Percentiles rank a stretch among this genome's conserved stretches.
Evolutionary conservation across 208 protist genomes (phyloP).

Genomic region (Phytomonas sp.): DNA sequence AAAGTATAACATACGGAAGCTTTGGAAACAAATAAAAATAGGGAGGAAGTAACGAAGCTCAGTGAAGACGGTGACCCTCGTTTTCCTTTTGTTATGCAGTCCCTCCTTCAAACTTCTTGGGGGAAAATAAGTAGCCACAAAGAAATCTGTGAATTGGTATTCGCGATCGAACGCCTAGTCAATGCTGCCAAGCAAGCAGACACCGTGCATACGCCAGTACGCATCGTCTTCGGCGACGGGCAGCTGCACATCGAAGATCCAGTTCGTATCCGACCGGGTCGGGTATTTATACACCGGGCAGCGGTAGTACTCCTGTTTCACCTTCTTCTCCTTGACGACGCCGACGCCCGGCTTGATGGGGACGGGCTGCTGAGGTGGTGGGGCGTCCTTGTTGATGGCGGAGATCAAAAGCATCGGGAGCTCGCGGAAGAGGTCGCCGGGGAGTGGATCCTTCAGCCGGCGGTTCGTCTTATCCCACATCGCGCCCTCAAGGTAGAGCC

Average conservation of each 20-base stretch:
- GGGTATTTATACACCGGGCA: constrained; percentile 98
- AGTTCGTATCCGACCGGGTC: constrained; percentile 93
- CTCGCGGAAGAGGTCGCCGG: constrained; percentile 93
- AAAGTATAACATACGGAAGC: neutral
- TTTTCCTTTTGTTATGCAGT: neutral
- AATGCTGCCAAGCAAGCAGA: constrained; percentile 82
- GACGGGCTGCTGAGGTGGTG: constrained; percentile 29
- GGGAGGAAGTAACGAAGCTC: neutral
- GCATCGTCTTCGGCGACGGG: constrained; percentile 89
- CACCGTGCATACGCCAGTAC: constrained; percentile 96
- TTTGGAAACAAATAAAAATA: constrained; percentile 8
- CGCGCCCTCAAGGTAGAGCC: constrained; percentile 96
- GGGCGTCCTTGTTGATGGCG: constrained; percentile 86
- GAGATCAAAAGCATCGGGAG: constrained; percentile 95
- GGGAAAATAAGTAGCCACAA: constrained; percentile 10
- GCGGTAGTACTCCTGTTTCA: constrained; percentile 91
- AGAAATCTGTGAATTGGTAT: constrained; percentile 10
- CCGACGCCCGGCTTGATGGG: constrained; percentile 42
- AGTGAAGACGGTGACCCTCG: neutral
- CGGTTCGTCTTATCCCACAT: constrained; percentile 94
- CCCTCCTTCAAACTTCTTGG: neutral
- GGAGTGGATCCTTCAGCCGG: constrained; percentile 87
- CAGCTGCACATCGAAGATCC: constrained; percentile 95
- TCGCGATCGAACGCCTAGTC: constrained; percentile 34
- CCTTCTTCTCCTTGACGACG: constrained; percentile 72